These are phyloP conservation scores for Pinguiococcus pyrenoidosus DNA, from an alignment of 108 stramenopile species.

Conservation along the genomic window DNA sequence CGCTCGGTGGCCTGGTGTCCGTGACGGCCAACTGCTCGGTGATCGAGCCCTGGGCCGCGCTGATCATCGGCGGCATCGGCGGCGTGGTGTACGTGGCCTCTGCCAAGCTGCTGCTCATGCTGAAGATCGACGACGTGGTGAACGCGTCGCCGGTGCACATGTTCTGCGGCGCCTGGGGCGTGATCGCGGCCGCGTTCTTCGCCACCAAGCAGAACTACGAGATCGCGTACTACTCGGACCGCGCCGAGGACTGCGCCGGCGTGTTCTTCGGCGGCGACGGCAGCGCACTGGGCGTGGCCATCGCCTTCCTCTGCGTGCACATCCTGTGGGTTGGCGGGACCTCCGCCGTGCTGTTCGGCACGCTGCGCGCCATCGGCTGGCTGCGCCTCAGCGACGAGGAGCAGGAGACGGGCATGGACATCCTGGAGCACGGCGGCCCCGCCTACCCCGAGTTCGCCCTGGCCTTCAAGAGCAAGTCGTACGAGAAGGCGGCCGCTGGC, in stretches of 20 bases:
- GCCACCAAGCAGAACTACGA: constrained; percentile 14
- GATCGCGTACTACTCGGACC: constrained; percentile 9
- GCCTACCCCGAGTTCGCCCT: too few species aligned
- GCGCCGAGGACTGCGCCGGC: constrained; percentile 8
- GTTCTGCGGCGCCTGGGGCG: constrained; percentile 19
- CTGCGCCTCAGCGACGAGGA: too few species aligned
- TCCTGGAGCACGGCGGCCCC: too few species aligned
- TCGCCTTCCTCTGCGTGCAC: constrained; percentile 4
- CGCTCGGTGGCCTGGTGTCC: background rate
- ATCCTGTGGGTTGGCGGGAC: constrained; percentile 9
- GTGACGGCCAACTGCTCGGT: background rate
- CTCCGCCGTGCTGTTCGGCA: background rate
- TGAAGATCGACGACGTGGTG: constrained; percentile 6
- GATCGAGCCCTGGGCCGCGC: background rate
- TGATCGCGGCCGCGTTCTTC: constrained; percentile 20
- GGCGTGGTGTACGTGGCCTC: background rate
- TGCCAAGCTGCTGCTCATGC: background rate
- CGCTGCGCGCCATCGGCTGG: too few species aligned
- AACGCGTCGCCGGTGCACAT: constrained; percentile 7
- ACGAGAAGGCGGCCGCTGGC: too few species aligned
- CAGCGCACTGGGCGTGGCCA: constrained; percentile 1
- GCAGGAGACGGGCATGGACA: too few species aligned
- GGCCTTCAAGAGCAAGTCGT: too few species aligned
- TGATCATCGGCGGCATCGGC: background rate
- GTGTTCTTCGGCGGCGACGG: constrained; percentile 22